phyloP scores from a whole-genome alignment of 176 grass and related monocot genomes.

The Musa beccarii region DNA sequence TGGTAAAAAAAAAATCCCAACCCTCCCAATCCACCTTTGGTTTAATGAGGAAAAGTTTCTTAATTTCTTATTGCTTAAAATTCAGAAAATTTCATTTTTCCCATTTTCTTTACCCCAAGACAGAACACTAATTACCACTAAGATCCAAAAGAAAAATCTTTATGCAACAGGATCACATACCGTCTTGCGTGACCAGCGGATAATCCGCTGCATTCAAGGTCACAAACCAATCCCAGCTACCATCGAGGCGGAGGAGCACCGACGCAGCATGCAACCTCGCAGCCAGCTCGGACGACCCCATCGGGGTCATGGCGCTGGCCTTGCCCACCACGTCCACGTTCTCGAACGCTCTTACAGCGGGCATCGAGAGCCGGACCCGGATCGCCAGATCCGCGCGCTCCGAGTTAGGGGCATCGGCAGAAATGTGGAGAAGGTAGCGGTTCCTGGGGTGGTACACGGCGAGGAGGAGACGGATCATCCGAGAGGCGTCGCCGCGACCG shows the following conservation, averaged over 20 bases:
- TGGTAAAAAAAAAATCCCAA: no score
- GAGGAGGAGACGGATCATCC: slow-evolving; percentile 68
- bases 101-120: no score
- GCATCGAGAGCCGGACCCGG: slow-evolving; percentile 26
- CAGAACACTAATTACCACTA: no score
- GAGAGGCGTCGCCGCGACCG: slow-evolving; percentile 31
- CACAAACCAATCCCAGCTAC: slow-evolving; percentile 88
- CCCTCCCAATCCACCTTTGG: no score
- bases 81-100: no score
- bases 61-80: no score
- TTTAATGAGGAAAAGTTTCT: no score
- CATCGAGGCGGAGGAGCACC: slow-evolving; percentile 58
- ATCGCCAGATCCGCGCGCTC: slow-evolving; percentile 49
- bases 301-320: slow-evolving; percentile 53
- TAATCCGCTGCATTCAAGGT: slow-evolving; percentile 70
- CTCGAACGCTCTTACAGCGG: slow-evolving; percentile 43
- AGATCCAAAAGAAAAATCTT: no score
- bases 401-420: slow-evolving; percentile 46
- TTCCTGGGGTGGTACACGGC: slow-evolving; percentile 93
- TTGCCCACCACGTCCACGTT: slow-evolving; percentile 78
- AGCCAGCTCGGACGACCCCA: slow-evolving; percentile 69
- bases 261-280: slow-evolving; percentile 55
- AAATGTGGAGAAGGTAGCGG: slow-evolving; percentile 87
- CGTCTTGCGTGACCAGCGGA: slow-evolving; percentile 79
- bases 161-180: slow-evolving; percentile 25